These are phyloP conservation scores for Nitzschia sp. DNA, from an alignment of 108 stramenopile species.

Conservation along the genomic window DNA sequence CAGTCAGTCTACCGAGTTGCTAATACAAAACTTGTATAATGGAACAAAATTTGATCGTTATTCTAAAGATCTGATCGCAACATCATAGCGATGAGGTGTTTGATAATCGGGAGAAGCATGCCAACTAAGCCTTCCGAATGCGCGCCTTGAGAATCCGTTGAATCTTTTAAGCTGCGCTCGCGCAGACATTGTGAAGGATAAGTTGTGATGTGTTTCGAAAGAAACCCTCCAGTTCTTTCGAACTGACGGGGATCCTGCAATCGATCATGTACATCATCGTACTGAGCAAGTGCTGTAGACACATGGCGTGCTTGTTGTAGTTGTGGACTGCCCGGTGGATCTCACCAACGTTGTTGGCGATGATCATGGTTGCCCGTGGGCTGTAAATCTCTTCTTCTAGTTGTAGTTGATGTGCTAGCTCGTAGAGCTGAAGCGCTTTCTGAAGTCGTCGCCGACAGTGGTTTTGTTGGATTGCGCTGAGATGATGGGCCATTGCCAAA, in stretches of 20 bases:
- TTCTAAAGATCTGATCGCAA: too few species aligned
- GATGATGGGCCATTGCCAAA: slow-evolving; percentile 11
- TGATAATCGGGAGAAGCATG: too few species aligned
- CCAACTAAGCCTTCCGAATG: too few species aligned
- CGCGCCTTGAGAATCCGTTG: too few species aligned
- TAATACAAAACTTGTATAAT: too few species aligned
- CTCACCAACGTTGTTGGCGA: slow-evolving; percentile 21
- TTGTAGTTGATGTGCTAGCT: slow-evolving; percentile 6
- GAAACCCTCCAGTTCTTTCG: slow-evolving; percentile 16
- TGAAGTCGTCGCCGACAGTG: slow-evolving; percentile 6
- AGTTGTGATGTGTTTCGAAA: slow-evolving; percentile 23
- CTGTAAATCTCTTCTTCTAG: slow-evolving; percentile 4
- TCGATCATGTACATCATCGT: slow-evolving; percentile 21
- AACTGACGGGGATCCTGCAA: slow-evolving; percentile 5
- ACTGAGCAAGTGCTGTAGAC: slow-evolving; percentile 12
- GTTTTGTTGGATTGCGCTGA: slow-evolving; percentile 6
- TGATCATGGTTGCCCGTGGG: background rate
- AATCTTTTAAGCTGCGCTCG: slow-evolving; percentile 21
- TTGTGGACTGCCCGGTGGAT: slow-evolving; percentile 18
- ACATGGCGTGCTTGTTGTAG: slow-evolving; percentile 6
- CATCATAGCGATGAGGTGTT: too few species aligned
- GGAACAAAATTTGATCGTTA: too few species aligned
- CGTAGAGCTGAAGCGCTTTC: slow-evolving; percentile 10
- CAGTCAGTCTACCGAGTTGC: too few species aligned
- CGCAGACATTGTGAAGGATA: slow-evolving; percentile 11